Evolutionary conservation across 73 alveolate genomes (phyloP).

Genomic region (Blepharisma stoltei): DNA sequence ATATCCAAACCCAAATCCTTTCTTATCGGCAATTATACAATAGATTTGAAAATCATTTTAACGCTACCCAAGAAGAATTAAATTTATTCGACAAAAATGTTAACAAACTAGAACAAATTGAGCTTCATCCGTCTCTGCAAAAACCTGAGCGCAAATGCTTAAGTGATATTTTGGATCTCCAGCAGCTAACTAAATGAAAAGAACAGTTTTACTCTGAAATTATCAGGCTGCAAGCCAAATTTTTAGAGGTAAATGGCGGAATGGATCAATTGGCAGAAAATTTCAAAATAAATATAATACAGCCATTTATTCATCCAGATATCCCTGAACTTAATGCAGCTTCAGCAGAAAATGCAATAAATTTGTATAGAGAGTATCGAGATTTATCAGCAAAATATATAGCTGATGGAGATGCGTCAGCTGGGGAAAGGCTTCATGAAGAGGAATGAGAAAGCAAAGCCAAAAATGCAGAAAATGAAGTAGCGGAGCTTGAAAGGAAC

Average conservation of each 20-base stretch:
- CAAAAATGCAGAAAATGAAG: background rate
- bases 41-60: background rate
- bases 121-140: background rate
- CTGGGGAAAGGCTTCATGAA: constrained; percentile 27
- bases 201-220: background rate
- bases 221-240: background rate
- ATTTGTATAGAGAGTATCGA: background rate
- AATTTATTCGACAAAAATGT: background rate
- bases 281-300: background rate
- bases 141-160: background rate
- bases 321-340: background rate
- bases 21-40: background rate
- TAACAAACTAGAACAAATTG: background rate
- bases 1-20: constrained; percentile 2
- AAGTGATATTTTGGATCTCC: background rate
- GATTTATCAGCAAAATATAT: background rate
- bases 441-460: constrained; percentile 9
- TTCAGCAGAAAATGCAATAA: background rate
- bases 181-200: constrained; percentile 17
- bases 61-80: background rate
- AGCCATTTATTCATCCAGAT: background rate
- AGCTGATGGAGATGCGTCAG: background rate
- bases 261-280: background rate
- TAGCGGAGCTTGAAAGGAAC: background rate
- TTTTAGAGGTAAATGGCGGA: background rate